Evolutionary conservation across 352 stramenopile genomes (phyloP), one percentile per base, ranked within the genome.

Genomic region (Phytophthora brassicae): DNA sequence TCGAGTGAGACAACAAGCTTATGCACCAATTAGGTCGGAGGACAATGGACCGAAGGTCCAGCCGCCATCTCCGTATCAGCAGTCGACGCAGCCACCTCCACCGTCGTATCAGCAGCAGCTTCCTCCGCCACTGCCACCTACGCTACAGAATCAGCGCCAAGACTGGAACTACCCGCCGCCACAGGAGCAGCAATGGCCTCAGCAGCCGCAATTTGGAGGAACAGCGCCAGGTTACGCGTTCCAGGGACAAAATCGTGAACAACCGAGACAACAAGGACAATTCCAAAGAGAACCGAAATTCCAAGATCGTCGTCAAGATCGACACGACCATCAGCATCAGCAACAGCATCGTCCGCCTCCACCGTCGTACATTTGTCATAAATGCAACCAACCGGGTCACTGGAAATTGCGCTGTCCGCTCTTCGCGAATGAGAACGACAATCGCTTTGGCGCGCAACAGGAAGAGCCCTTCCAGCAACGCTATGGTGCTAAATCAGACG

Each of bases 331-430:
- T 0, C 61, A 70, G 19, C 61, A 56, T 6, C 58, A 68, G 16
- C 73, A 72, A 38, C 68, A 55, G 44, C 55, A 71, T n/a, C 50
- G 69, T 3, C 68, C 70, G 2, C 83, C 83, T 2, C 85, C 83
- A 6, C 58, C 70, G 4, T 83, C 76, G 20, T 94, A 94, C 26
- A 72, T 82, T 46, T 94, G 85, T 41, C 83, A 89, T 56, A 92
- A 92, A 31, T 94, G 85, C 62, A 77, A 76, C 14, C 70, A 82
- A 36, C 79, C 81, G 20, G 85, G 85, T 4, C 85, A 94, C 44
- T 94, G 85, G 85, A 92, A 92, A 35, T 79, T 92, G 20, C 64
- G 90, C 14, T 94, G 84, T 47, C 68, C 80, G 7, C 66, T 86
- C 31, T 70, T 66, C 26, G 45, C 13, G n/a, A 70, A 67, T 33